These are phyloP conservation scores for Elongisporangium prolatum DNA, from an alignment of 352 stramenopile species.

Conservation along the genomic window DNA sequence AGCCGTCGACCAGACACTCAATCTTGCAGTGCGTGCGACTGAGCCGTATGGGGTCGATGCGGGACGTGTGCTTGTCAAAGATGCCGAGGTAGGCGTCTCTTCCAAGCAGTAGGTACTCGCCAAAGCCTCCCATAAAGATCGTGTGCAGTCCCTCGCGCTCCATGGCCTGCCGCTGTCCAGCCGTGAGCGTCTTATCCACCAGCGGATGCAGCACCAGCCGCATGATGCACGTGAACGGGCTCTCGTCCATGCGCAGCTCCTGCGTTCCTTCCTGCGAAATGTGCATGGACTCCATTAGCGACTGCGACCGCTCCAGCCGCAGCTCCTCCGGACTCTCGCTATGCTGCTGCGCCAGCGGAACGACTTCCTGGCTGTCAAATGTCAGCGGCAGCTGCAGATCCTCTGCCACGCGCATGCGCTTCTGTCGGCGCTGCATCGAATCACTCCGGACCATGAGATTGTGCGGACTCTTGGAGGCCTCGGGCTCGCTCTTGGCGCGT, in stretches of 20 bases:
- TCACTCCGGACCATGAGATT: neutral
- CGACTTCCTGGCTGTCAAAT: neutral
- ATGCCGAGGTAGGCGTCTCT: constrained; percentile 28
- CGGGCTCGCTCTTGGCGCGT: neutral
- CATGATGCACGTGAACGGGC: constrained; percentile 26
- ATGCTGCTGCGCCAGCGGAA: neutral
- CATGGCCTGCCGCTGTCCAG: constrained; percentile 21
- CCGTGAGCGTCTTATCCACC: constrained; percentile 28
- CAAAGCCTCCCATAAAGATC: constrained; percentile 26
- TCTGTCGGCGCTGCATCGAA: neutral
- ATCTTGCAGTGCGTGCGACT: constrained; percentile 37
- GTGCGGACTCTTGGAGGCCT: neutral
- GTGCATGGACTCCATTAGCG: constrained; percentile 15
- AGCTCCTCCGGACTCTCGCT: constrained; percentile 16
- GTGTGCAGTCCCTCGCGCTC: constrained; percentile 25
- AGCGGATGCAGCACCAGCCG: constrained; percentile 30
- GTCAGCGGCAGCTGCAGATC: neutral
- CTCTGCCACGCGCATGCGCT: neutral
- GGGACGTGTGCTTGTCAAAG: constrained; percentile 24
- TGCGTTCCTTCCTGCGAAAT: constrained; percentile 40
- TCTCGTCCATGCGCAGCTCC: constrained; percentile 24
- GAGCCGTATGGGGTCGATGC: constrained; percentile 30
- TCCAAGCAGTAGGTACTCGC: constrained; percentile 22
- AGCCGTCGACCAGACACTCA: constrained; percentile 18
- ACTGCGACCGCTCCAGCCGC: constrained; percentile 28